Base-by-base conservation (phyloP, 306 rosid species). In the Rosa rugosa region DNA sequence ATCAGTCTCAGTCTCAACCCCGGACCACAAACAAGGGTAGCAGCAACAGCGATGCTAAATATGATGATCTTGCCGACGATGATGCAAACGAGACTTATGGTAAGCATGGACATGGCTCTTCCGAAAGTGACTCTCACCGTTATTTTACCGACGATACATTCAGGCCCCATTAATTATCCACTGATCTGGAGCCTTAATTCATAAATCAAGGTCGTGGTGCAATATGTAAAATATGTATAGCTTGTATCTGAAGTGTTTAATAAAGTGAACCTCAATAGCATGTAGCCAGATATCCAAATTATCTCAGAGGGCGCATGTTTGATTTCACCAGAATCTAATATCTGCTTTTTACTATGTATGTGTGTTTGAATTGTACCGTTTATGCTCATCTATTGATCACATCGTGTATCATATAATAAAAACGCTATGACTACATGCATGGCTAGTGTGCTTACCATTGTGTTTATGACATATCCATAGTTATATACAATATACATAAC, bases 81-180 rank as follows among this genome's bases (percentile, higher is more conserved):
- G 78, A 79, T 12, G 36, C 5, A 8, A 79, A 72, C 22, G 73
- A 73, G 12, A 22, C 53, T 11, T 62, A 36, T 40, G 67, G 49
- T 20, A 50, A 23, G 71, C 40, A 42, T 4, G 76, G 81, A 44
- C 45, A 27, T 27, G 81, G 11, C 13, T 17, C 40, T 23, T 22
- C 45, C 12, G 23, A 60, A 1, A 5, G 18, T 78, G 71, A 70
- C 5, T 40, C 60, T 40, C 82, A 72, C 77, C 82, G 22, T 64
- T 34, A 13, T 10, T 62, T 34, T 41, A 0, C 8, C 0, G 18
- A 20, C 36, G 77, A 38, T 36, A 4, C 20, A n/a, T 54, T 57
- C 25, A 22, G 4, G 18, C 23, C n/a, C 6, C n/a, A 12, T 56
- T 13, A 40, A 25, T 16, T 2, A 22, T 70, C 5, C 3, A 54